Conservation (phyloP, 495 filamentous ascomycete genomes). For the Tirmania nivea region DNA sequence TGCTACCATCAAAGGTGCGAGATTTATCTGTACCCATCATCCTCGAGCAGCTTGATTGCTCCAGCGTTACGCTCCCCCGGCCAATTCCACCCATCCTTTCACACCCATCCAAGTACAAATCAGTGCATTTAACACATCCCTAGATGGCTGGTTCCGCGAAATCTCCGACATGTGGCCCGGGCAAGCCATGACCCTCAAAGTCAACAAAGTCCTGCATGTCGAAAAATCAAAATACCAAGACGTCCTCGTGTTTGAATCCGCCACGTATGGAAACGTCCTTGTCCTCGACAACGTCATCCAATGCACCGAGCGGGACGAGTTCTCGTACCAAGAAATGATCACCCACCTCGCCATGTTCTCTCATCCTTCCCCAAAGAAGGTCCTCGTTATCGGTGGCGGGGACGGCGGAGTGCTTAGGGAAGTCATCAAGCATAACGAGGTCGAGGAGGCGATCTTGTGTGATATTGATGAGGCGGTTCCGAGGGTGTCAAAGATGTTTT, state of each 20-base stretch:
- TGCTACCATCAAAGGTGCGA: constrained; percentile 35
- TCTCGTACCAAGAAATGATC: constrained; percentile 99
- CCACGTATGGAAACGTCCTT: constrained; percentile 89
- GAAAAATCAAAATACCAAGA: constrained; percentile 99
- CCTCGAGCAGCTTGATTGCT: too few species aligned
- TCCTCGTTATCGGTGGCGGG: constrained; percentile 92
- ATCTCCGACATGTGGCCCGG: constrained; percentile 96
- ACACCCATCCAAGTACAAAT: background rate
- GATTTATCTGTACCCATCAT: constrained; percentile 1
- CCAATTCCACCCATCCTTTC: background rate
- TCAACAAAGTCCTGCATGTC: constrained; percentile 93
- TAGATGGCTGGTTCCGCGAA: constrained; percentile 99
- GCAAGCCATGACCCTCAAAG: constrained; percentile 95
- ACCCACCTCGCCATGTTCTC: constrained; percentile 96
- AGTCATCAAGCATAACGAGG: constrained; percentile 88
- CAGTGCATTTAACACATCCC: background rate
- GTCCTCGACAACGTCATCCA: constrained; percentile 98
- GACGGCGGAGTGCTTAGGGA: constrained; percentile 94
- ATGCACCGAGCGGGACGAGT: constrained; percentile 94
- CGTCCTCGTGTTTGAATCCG: constrained; percentile 80
- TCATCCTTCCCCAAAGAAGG: constrained; percentile 92
- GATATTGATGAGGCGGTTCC: constrained; percentile 99
- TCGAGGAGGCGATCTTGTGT: constrained; percentile 85
- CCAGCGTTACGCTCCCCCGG: background rate
- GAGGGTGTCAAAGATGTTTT: constrained; percentile 93